These are phyloP conservation scores for Thyridium curvatum DNA, from an alignment of 2,329 filamentous ascomycete species.

Conservation along the genomic window DNA sequence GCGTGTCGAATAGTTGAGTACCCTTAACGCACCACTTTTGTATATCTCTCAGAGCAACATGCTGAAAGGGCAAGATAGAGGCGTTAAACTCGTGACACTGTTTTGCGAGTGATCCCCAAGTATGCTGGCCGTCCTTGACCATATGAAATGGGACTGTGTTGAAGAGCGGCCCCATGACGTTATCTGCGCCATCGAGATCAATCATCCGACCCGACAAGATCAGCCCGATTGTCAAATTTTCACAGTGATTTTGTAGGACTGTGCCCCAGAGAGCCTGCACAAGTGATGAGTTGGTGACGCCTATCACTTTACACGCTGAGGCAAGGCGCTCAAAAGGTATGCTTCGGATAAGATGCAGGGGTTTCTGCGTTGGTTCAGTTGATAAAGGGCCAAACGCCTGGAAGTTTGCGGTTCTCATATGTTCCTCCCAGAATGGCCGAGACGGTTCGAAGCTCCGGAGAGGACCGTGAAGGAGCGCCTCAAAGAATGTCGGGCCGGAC, in stretches of 20 bases:
- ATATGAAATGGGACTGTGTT: constrained; percentile 74
- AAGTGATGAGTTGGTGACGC: constrained; percentile 73
- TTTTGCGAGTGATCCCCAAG: constrained; percentile 54
- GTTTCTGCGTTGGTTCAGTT: not conserved
- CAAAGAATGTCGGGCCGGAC: constrained; percentile 52
- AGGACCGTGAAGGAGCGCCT: constrained; percentile 64
- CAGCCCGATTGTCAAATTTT: constrained; percentile 55
- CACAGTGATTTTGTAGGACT: constrained; percentile 48
- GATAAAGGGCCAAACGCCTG: constrained; percentile 12
- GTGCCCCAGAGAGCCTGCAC: constrained; percentile 70
- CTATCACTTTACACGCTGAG: constrained; percentile 47
- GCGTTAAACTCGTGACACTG: constrained; percentile 68
- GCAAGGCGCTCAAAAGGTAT: constrained; percentile 41
- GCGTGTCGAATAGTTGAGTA: constrained; percentile 64
- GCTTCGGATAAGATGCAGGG: constrained; percentile 14
- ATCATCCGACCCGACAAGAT: constrained; percentile 74
- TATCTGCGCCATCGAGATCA: constrained; percentile 57
- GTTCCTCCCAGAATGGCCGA: constrained; percentile 60
- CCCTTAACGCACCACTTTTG: constrained; percentile 67
- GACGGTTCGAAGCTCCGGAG: constrained; percentile 38
- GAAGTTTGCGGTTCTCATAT: constrained; percentile 34
- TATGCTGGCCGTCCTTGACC: constrained; percentile 23
- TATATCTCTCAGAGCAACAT: constrained; percentile 72
- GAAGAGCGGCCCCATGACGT: constrained; percentile 76
- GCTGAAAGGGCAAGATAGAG: constrained; percentile 63